phyloP scores from a whole-genome alignment of 805 yeast genomes.

The Kodamaea hsintzibuensis region DNA sequence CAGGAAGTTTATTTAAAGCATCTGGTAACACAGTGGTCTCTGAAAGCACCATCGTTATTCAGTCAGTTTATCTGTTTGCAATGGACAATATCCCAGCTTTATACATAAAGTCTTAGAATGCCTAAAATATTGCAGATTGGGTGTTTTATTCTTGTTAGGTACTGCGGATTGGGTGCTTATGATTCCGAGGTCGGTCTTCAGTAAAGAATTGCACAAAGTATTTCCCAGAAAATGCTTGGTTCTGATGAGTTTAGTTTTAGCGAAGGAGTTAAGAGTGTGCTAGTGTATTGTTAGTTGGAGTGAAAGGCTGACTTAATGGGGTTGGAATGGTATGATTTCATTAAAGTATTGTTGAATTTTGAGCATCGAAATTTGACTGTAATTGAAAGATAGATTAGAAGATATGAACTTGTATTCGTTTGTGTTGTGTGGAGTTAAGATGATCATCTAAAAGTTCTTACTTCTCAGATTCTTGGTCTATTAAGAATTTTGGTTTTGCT shows the following conservation, averaged over 20 bases:
- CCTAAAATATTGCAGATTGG: not conserved
- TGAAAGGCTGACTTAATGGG: too few relatives aligned
- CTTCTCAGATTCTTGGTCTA: too few relatives aligned
- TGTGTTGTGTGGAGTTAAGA: too few relatives aligned
- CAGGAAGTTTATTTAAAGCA: not conserved
- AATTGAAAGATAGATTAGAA: too few relatives aligned
- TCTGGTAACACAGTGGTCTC: not conserved
- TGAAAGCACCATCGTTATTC: not conserved
- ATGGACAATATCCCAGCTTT: not conserved
- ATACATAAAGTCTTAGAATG: not conserved
- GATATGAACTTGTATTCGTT: too few relatives aligned
- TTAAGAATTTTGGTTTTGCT: too few relatives aligned
- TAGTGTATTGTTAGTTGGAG: too few relatives aligned
- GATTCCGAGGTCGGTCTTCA: not conserved
- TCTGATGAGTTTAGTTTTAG: not conserved
- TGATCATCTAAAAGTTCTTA: too few relatives aligned
- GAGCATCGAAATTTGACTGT: too few relatives aligned
- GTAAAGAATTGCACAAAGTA: not conserved
- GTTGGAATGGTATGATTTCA: too few relatives aligned
- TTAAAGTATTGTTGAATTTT: too few relatives aligned
- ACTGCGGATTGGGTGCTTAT: not conserved
- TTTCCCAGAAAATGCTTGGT: not conserved
- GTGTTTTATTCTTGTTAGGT: not conserved
- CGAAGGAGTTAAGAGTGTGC: not conserved
- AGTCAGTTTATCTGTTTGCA: not conserved